Evolutionary conservation across 2,329 filamentous ascomycete species (phyloP).

Genomic region (Paraphoma chrysanthemicola): DNA sequence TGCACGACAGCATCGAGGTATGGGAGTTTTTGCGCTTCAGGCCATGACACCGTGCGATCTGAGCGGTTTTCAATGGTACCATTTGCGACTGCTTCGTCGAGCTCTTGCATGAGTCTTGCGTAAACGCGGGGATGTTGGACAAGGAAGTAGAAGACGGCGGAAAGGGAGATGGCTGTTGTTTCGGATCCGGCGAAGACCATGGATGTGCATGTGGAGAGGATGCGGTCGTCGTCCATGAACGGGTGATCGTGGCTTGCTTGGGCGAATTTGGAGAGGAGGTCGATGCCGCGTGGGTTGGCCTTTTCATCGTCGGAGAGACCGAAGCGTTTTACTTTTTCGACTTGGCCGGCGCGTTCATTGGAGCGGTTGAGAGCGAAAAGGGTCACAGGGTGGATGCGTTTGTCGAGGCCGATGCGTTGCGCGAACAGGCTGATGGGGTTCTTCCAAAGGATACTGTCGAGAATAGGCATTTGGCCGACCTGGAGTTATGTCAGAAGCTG

Average conservation of each 20-base stretch:
- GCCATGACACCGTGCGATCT: conserved; percentile 70
- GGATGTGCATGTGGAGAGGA: conserved; percentile 74
- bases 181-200: conserved; percentile 79
- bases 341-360: conserved; percentile 66
- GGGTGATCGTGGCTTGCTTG: conserved; percentile 71
- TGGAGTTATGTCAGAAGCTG: conserved; percentile 35
- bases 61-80: conserved; percentile 55
- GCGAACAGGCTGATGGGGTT: conserved; percentile 75
- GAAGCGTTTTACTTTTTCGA: conserved; percentile 55
- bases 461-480: conserved; percentile 76
- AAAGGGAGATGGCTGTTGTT: conserved; percentile 78
- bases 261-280: conserved; percentile 76
- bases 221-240: conserved; percentile 74
- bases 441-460: conserved; percentile 75
- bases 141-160: conserved; percentile 76
- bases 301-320: conserved; percentile 44
- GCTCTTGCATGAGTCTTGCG: conserved; percentile 63
- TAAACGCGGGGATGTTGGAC: conserved; percentile 68
- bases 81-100: conserved; percentile 64
- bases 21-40: conserved; percentile 71
- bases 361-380: conserved; percentile 74
- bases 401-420: conserved; percentile 70
- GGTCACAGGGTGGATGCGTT: conserved; percentile 75
- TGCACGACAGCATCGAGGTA: conserved; percentile 82
- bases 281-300: conserved; percentile 51